These are phyloP conservation scores for Ramichloridium luteum DNA, from an alignment of 2,329 filamentous ascomycete genomes.

Conservation along the genomic window DNA sequence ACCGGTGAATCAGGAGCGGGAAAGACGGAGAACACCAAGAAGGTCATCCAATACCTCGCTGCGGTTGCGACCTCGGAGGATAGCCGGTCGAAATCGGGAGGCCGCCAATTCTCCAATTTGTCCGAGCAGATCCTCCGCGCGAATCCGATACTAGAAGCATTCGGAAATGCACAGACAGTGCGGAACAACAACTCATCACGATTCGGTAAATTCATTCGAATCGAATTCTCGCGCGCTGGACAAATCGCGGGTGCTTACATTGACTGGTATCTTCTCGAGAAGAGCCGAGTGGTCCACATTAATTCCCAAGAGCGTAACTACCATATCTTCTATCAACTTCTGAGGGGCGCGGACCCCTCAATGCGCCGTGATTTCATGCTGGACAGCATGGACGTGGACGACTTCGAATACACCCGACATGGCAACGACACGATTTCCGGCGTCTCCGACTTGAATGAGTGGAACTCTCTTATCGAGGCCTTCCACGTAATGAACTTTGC, in stretches of 20 bases:
- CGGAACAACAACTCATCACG: conserved; percentile 97
- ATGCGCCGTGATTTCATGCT: conserved; percentile 70
- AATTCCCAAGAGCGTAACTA: conserved; percentile 88
- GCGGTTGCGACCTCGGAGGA: conserved; percentile 82
- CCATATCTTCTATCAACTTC: conserved; percentile 91
- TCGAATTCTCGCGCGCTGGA: conserved; percentile 79
- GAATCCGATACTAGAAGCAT: conserved; percentile 94
- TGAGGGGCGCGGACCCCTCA: conserved; percentile 64
- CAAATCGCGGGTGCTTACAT: conserved; percentile 94
- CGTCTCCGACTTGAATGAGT: conserved; percentile 82
- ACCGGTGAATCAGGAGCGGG: conserved; percentile 96
- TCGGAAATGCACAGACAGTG: conserved; percentile 95
- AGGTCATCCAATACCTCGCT: conserved; percentile 96
- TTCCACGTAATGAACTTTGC: conserved; percentile 92
- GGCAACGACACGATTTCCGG: conserved; percentile 87
- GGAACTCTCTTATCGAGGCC: conserved; percentile 79
- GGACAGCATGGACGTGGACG: conserved; percentile 60
- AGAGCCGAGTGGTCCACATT: conserved; percentile 88
- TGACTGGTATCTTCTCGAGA: conserved; percentile 96
- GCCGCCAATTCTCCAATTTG: conserved; percentile 64
- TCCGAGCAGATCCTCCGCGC: conserved; percentile 93
- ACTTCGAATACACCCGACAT: conserved; percentile 83
- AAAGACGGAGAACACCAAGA: conserved; percentile 98
- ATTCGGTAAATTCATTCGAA: conserved; percentile 97
- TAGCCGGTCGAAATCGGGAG: conserved; percentile 46